A percentile compares a stretch with the other conserved stretches of the same genome.
These are phyloP conservation scores for Eucalyptus sp. DNA, from an alignment of 345 rosid genomes.

Conservation along the genomic window DNA sequence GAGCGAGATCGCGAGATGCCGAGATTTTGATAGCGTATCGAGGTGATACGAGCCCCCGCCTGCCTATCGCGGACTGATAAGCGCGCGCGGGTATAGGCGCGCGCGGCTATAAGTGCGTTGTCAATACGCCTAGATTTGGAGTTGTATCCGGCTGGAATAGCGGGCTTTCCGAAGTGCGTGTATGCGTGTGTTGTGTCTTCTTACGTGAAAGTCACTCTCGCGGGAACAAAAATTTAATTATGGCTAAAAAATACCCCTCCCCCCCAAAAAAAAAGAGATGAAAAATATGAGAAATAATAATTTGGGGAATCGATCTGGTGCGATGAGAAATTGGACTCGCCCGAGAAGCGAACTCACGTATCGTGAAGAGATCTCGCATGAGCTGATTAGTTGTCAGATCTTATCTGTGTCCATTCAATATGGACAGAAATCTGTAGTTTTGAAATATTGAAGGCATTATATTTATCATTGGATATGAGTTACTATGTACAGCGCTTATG, in stretches of 20 bases:
- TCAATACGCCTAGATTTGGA: neutral
- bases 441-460: neutral
- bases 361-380: fast-evolving
- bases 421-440: fast-evolving
- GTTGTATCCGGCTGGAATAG: neutral
- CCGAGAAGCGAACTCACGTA: neutral
- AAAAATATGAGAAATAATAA: neutral
- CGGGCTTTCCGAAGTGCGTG: neutral
- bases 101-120: neutral
- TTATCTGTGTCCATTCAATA: fast-evolving
- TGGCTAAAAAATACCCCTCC: neutral
- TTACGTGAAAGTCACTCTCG: neutral
- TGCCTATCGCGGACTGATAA: neutral
- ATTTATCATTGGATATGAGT: neutral
- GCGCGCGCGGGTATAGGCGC: fast-evolving
- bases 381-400: neutral
- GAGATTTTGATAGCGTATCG: neutral
- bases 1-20: neutral
- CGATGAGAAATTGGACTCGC: neutral
- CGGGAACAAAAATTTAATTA: neutral
- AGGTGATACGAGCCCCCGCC: neutral
- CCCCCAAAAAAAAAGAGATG: neutral
- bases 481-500: neutral
- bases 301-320: fast-evolving
- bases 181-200: neutral